Evolutionary conservation across 805 yeast genomes (phyloP).

Genomic region (Pichia paraexigua): DNA sequence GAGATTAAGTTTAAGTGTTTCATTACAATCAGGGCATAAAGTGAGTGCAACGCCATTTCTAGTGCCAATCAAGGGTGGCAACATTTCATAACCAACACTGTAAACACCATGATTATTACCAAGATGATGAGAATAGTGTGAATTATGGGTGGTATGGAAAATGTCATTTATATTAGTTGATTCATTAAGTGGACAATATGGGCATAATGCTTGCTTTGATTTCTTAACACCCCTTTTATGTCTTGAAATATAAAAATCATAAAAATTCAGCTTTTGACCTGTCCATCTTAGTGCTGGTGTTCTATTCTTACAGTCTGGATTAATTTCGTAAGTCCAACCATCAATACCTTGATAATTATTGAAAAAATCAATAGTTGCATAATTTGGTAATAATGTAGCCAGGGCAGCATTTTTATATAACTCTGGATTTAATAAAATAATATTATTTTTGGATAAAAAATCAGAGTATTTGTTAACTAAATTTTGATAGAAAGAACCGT

Average conservation of each 20-base stretch:
- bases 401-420: not conserved
- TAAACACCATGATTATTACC: slow-evolving; percentile 29
- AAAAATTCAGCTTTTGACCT: slow-evolving; percentile 8
- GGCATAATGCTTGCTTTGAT: slow-evolving; percentile 24
- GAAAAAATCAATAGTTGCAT: not conserved
- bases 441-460: not conserved
- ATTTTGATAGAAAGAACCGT: not conserved
- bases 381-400: slow-evolving; percentile 5
- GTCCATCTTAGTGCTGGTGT: slow-evolving; percentile 7
- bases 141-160: slow-evolving; percentile 22
- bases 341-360: slow-evolving; percentile 1
- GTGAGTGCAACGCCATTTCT: not conserved
- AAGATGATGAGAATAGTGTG: slow-evolving; percentile 28
- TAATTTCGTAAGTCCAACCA: slow-evolving; percentile 9
- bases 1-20: not conserved
- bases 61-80: slow-evolving; percentile 17
- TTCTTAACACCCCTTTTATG: slow-evolving; percentile 1
- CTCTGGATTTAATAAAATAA: not conserved
- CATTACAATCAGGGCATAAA: slow-evolving; percentile 1
- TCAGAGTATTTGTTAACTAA: not conserved
- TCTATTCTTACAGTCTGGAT: not conserved
- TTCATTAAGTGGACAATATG: slow-evolving; percentile 20
- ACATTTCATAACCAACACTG: slow-evolving; percentile 25
- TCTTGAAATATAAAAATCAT: slow-evolving; percentile 16
- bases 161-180: slow-evolving; percentile 1